phyloP scores from a whole-genome alignment of 306 rosid genomes.

The Dicorynia guianensis region DNA sequence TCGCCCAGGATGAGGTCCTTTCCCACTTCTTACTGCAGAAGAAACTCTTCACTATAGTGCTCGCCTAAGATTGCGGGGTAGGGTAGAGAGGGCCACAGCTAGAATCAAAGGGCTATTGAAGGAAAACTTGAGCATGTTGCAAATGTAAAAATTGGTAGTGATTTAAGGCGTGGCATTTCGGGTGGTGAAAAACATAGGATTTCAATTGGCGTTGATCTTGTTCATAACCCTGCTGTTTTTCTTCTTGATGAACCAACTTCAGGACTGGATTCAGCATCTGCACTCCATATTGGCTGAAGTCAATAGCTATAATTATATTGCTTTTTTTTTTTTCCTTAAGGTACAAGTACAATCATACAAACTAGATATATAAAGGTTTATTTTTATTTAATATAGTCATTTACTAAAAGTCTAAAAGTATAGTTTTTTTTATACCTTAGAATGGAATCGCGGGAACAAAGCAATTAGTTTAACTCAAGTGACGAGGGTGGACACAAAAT shows the following conservation, averaged over 20 bases:
- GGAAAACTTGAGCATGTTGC: constrained; percentile 53
- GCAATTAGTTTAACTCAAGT: too few relatives aligned
- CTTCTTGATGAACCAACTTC: constrained; percentile 61
- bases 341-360: too few relatives aligned
- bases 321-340: too few relatives aligned
- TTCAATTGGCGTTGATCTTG: constrained; percentile 54
- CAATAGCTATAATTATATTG: constrained; percentile 39
- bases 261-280: constrained; percentile 59
- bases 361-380: too few relatives aligned
- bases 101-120: constrained; percentile 48
- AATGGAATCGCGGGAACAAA: too few relatives aligned
- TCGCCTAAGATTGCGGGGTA: constrained; percentile 45
- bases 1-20: constrained; percentile 52
- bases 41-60: constrained; percentile 57
- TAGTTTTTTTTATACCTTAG: too few relatives aligned
- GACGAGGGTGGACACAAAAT: too few relatives aligned
- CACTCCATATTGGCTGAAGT: constrained; percentile 52
- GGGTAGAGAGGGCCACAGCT: constrained; percentile 38
- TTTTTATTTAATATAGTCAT: too few relatives aligned
- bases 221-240: constrained; percentile 56
- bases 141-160: constrained; percentile 44
- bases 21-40: constrained; percentile 53
- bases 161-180: constrained; percentile 46
- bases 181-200: constrained; percentile 57
- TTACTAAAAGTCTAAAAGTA: too few relatives aligned